These are phyloP conservation scores for Backusella sp. DNA, from an alignment of 192 early-diverging fungal genomes.

Conservation along the genomic window DNA sequence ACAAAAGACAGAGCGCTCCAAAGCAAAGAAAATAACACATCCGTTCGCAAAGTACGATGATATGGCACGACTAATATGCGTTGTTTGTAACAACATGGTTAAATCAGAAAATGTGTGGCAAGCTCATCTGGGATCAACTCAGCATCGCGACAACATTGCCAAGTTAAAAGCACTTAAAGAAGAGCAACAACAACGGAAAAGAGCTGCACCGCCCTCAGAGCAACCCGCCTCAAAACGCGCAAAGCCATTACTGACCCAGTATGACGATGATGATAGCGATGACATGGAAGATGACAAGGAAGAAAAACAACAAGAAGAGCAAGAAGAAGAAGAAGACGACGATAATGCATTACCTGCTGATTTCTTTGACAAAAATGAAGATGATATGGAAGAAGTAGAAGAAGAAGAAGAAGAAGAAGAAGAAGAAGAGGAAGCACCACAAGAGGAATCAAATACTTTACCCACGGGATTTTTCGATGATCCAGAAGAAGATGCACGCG, in stretches of 20 bases:
- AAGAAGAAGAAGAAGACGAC: slow-evolving; percentile 18
- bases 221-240: slow-evolving; percentile 28
- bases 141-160: slow-evolving; percentile 43
- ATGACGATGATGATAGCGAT: slow-evolving; percentile 31
- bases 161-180: slow-evolving; percentile 47
- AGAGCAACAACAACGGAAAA: slow-evolving; percentile 35
- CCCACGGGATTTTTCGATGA: slow-evolving; percentile 59
- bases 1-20: slow-evolving; percentile 21
- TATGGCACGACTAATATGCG: slow-evolving; percentile 41
- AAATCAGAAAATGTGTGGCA: slow-evolving; percentile 48
- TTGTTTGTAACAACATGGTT: slow-evolving; percentile 38
- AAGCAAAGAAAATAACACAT: slow-evolving; percentile 40
- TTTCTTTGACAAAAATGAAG: slow-evolving; percentile 40
- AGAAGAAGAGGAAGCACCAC: slow-evolving; percentile 6
- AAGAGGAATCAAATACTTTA: slow-evolving; percentile 3
- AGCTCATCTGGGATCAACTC: slow-evolving; percentile 42
- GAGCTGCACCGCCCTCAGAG: slow-evolving; percentile 18
- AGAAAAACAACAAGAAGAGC: not conserved
- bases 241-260: slow-evolving; percentile 33
- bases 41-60: slow-evolving; percentile 53
- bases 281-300: slow-evolving; percentile 7
- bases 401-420: not conserved
- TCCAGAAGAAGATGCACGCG: slow-evolving; percentile 44
- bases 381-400: slow-evolving; percentile 8
- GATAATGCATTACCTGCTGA: slow-evolving; percentile 39